Evolutionary conservation across 164 flowering plant species (phyloP), one percentile per base, ranked within the genome.

Genomic region (Euptelea pleiosperma): DNA sequence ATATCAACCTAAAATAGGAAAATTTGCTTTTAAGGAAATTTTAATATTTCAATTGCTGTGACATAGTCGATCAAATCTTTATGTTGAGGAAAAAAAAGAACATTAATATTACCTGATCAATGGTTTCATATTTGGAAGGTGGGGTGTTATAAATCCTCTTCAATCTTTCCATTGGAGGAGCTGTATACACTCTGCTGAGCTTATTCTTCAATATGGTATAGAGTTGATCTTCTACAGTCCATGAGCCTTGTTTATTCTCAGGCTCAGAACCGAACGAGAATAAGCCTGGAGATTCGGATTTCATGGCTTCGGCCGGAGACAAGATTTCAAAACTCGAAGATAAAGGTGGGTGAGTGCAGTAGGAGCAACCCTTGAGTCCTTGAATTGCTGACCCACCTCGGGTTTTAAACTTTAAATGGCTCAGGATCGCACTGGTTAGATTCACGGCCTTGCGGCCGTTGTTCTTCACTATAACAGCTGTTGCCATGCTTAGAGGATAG

Each of bases 391-490:
- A 40, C 6, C 86, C 80, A 1, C 62, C 58, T 58, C 92, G 60
- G 35, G 57, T 75, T 52, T 79, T 86, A 42, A 77, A 76, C 57
- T 60, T 79, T 55, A 88, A 60, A 65, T 88, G 90, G 67, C 86
- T 84, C 0, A 88, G 77, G 44, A 88, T 88, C 5, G 89, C 98
- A 51, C 77, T 77, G 5, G 74, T 75, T 28, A 91, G 65, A 39
- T 63, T 79, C 35, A 83, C 81, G 14, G 80, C 55, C 60, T 83
- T 82, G 1, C 64, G 59, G 8, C 92, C 92, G 26, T 73, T 88
- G 90, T 91, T 91, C 85, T 82, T 78, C 31, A 88, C 85, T 51
- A 79, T 67, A 1, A 91, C 88, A 36, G 96, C 96, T 21, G 94
- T 77, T 31, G 92, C 94, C 83, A 91, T 77, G 74, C 96, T 85